phyloP scores from a whole-genome alignment of 2,329 filamentous ascomycete genomes.

The Colletotrichum simmondsii region DNA sequence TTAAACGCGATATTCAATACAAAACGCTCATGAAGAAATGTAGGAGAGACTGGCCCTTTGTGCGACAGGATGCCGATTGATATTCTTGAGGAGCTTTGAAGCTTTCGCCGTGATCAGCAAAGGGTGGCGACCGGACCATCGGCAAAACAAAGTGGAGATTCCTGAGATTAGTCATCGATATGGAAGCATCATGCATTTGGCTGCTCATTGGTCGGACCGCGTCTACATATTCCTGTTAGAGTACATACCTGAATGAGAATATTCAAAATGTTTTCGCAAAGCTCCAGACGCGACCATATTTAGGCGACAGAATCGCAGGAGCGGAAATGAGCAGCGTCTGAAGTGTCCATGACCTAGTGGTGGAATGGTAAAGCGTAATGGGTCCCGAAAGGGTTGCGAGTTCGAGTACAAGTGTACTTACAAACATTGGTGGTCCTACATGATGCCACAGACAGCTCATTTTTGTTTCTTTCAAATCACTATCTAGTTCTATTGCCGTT shows the following conservation, averaged over 20 bases:
- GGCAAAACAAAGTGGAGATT: background rate
- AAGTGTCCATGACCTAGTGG: background rate
- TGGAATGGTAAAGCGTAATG: background rate
- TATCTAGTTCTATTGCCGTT: background rate
- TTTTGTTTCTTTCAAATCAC: background rate
- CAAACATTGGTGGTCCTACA: background rate
- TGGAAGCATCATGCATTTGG: slow-evolving; percentile 24
- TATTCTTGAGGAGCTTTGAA: background rate
- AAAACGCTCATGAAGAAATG: background rate
- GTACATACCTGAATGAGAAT: background rate
- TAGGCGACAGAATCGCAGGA: background rate
- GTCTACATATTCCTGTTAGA: background rate
- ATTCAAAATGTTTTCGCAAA: background rate
- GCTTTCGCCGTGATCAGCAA: background rate
- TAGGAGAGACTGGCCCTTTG: background rate
- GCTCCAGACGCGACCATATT: background rate
- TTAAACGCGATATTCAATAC: background rate
- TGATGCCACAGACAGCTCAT: background rate
- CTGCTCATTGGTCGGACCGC: background rate
- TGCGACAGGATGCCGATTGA: background rate
- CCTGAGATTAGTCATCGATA: slow-evolving; percentile 9
- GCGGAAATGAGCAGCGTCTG: background rate
- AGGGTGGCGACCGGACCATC: slow-evolving; percentile 10
- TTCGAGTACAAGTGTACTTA: background rate
- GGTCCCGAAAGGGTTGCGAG: background rate